Conservation (phyloP, 2,329 filamentous ascomycete genomes). For the Ophiostoma sp. region DNA sequence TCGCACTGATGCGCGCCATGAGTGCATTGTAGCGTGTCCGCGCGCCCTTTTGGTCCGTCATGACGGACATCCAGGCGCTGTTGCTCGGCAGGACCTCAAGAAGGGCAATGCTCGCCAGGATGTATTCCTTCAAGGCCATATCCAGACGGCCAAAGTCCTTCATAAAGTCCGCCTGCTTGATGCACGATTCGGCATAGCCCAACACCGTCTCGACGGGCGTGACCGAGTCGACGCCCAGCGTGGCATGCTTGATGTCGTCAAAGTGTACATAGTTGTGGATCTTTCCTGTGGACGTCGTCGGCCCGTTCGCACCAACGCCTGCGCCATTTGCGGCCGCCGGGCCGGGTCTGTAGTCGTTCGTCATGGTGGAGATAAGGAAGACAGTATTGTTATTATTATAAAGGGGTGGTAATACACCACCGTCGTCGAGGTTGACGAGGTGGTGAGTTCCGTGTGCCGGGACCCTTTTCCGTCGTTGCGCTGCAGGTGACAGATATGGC, state of each 20-base stretch:
- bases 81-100: constrained; percentile 75
- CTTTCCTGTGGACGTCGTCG: not conserved
- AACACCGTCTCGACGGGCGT: constrained; percentile 57
- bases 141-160: constrained; percentile 68
- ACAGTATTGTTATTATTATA: not conserved
- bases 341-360: constrained; percentile 18
- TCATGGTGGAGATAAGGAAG: not conserved
- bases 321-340: constrained; percentile 15
- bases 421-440: constrained; percentile 27
- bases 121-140: constrained; percentile 77
- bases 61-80: constrained; percentile 68
- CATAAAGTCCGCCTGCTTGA: constrained; percentile 61
- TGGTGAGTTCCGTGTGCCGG: constrained; percentile 8
- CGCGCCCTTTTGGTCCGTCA: constrained; percentile 53
- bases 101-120: constrained; percentile 77
- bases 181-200: constrained; percentile 52
- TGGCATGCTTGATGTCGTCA: constrained; percentile 29
- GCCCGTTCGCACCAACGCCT: not conserved
- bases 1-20: constrained; percentile 50
- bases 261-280: constrained; percentile 27
- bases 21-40: constrained; percentile 52
- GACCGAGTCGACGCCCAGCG: constrained; percentile 48
- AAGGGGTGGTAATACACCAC: constrained; percentile 12
- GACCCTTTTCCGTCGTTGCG: not conserved
- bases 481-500: not conserved